Conservation (phyloP, 1,284 basidiomycete species). For the Heterobasidion occidentale region DNA sequence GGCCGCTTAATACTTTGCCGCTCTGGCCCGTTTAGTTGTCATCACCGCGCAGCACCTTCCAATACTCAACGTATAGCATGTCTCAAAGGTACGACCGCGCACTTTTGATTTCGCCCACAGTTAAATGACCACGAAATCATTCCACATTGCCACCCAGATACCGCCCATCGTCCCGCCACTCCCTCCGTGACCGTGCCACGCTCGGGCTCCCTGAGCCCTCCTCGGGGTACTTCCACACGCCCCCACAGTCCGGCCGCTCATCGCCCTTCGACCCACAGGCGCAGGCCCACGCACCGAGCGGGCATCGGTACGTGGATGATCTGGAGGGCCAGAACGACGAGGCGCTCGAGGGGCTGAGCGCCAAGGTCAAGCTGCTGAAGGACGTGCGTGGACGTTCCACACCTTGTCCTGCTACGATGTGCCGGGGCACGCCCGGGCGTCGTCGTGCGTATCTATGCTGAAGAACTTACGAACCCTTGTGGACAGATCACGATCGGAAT, state of each 20-base stretch:
- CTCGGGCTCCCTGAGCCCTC: conserved; percentile 34
- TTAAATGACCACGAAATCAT: no score
- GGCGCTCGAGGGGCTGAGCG: conserved; percentile 80
- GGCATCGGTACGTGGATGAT: conserved; percentile 68
- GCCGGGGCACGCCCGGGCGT: not conserved
- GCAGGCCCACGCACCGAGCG: conserved; percentile 8
- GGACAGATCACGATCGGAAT: conserved; percentile 89
- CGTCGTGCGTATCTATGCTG: not conserved
- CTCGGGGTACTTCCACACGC: conserved; percentile 33
- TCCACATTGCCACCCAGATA: not conserved
- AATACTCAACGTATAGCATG: conserved; percentile 24
- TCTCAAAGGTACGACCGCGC: conserved; percentile 38
- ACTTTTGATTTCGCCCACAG: no score
- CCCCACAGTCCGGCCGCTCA: conserved; percentile 67
- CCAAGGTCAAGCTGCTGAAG: conserved; percentile 92
- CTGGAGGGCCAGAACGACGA: conserved; percentile 98
- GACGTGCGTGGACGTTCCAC: conserved; percentile 59
- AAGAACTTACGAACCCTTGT: not conserved
- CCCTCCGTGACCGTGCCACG: conserved; percentile 60
- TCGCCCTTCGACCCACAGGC: conserved; percentile 43
- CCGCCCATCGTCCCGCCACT: conserved; percentile 8
- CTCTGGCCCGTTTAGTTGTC: no score
- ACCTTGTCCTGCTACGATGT: not conserved
- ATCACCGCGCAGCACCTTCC: not conserved
- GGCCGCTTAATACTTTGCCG: no score